Base-by-base conservation (phyloP, 23 red algal species). In the Cyanidiococcus yangmingshanensis region DNA sequence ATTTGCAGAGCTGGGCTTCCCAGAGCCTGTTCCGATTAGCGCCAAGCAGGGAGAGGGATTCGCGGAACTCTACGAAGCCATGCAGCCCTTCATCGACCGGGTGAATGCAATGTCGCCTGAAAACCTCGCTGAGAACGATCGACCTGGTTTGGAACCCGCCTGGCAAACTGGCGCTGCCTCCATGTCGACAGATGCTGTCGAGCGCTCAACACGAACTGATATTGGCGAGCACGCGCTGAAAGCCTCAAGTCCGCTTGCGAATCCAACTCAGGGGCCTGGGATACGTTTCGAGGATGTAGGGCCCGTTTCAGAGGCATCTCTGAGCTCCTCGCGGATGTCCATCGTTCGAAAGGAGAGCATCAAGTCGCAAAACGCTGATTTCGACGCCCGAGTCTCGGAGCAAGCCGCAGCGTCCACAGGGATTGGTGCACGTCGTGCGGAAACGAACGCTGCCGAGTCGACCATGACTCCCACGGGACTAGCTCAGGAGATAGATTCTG, bases 31-130 rank as follows among this genome's bases (percentile, higher is more conserved):
- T 31, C 58, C 84, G 32, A 51, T 98, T 3, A 88, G 87, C 0
- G 94, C 89, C 1, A 80, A 86, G 74, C 94, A 98, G 37, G 79
- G 58, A 21, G 40, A 82, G 37, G 94, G 94, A 21, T 74, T 91
- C 38, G 78, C 83, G 30, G 94, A 98, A 50, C 75, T 98, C 7
- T 96, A 96, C 71, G 57, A 59, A 16, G 50, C 63, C 37, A 76
- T 96, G 40, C 58, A 68, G 31, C 36, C 34, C 1, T 1, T 59
- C 0, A 1, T 71, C 7, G 68, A 67, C 21, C n/a, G 7, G 15
- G 67, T 68, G 38, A 3, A 12, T 1, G 21, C 12, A 15, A 21
- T 15, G 12, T 7, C 7, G 45, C 7, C 45, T 21, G 45, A 7
- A 54, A 54, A 54, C 45, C 12, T 21, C 21, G 12, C 7, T 21